These are phyloP conservation scores for Epichloe amarillans DNA, from an alignment of 2,329 filamentous ascomycete genomes.

Conservation along the genomic window DNA sequence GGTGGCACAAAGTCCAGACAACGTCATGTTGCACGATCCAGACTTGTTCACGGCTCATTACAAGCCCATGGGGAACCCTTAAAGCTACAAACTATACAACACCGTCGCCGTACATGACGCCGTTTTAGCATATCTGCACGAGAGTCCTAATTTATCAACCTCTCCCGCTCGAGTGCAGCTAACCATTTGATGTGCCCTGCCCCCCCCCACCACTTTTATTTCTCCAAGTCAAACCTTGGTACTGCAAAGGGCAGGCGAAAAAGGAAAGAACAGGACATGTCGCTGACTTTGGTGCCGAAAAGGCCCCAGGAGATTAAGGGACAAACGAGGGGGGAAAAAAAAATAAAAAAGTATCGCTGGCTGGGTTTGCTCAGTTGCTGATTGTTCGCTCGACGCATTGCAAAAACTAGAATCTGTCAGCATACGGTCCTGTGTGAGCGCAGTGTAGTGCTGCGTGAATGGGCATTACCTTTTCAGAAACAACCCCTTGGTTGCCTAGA, in stretches of 20 bases:
- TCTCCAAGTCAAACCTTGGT: no score
- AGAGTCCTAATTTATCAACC: no score
- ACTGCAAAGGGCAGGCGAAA: not conserved
- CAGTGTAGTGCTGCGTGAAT: not conserved
- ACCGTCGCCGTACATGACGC: not conserved
- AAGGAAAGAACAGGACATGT: not conserved
- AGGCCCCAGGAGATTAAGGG: not conserved
- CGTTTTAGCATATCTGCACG: not conserved
- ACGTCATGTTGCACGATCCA: no score
- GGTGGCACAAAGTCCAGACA: no score
- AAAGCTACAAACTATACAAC: not conserved
- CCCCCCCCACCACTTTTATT: no score
- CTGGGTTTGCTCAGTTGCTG: not conserved
- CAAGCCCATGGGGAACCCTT: no score
- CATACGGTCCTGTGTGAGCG: not conserved
- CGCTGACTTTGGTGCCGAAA: no score
- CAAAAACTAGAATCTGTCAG: slow-evolving; percentile 7
- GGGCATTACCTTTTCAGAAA: slow-evolving; percentile 17
- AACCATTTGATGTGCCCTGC: no score
- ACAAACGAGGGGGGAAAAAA: not conserved
- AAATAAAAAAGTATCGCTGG: not conserved
- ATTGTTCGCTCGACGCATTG: slow-evolving; percentile 11
- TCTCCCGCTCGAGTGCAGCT: no score
- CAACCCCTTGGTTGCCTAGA: slow-evolving; percentile 48
- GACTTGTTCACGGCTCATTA: no score